phyloP scores from a whole-genome alignment of 768 basidiomycete species.

The Collybia mongolica region DNA sequence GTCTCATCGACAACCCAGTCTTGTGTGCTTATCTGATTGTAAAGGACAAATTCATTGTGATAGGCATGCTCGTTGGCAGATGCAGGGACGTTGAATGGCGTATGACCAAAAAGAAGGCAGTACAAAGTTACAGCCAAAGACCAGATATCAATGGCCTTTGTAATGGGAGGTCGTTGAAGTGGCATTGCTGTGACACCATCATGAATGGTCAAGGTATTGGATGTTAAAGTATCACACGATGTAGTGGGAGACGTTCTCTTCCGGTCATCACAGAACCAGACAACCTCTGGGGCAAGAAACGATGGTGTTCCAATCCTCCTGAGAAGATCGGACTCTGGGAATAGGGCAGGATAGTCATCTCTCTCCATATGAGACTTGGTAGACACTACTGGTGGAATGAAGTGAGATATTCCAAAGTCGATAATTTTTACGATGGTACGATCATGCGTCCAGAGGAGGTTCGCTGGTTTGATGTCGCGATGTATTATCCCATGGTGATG shows the following conservation, averaged over 20 bases:
- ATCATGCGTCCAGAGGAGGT: constrained; percentile 61
- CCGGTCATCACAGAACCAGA: constrained; percentile 34
- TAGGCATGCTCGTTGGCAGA: constrained; percentile 32
- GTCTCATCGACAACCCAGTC: constrained; percentile 36
- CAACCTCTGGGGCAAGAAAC: constrained; percentile 44
- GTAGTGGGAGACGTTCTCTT: constrained; percentile 14
- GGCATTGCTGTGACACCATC: constrained; percentile 12
- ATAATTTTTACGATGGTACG: constrained; percentile 78
- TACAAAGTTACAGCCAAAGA: constrained; percentile 46
- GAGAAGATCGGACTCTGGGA: constrained; percentile 35
- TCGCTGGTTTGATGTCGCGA: constrained; percentile 90
- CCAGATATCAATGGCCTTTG: constrained; percentile 48
- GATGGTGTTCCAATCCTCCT: constrained; percentile 41
- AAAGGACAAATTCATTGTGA: constrained; percentile 37
- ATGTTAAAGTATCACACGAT: constrained; percentile 20
- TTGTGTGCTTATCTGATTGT: constrained; percentile 38
- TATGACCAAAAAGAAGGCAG: constrained; percentile 44
- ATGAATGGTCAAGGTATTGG: constrained; percentile 14
- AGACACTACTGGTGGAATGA: constrained; percentile 15
- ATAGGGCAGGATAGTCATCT: constrained; percentile 29
- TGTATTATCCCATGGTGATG: constrained; percentile 66
- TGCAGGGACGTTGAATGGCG: constrained; percentile 36
- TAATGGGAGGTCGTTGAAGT: constrained; percentile 35
- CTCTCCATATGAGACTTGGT: constrained; percentile 12
- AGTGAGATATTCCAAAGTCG: constrained; percentile 70